Evolutionary conservation across 192 early-diverging fungal genomes (phyloP).

Genomic region (Coemansia pectinata): DNA sequence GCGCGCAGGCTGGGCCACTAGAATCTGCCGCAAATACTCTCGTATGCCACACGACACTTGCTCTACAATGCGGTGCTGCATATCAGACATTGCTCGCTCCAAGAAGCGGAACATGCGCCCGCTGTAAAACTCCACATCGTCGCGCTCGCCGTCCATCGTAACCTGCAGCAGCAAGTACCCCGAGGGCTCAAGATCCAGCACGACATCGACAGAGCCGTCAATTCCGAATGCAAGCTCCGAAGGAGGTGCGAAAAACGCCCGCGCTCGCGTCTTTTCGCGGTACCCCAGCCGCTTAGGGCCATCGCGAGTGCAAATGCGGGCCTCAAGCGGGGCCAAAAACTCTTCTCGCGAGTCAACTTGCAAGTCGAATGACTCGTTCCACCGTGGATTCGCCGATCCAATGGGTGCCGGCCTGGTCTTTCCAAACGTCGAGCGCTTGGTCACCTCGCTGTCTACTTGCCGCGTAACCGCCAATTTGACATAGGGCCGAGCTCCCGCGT

Average conservation of each 20-base stretch:
- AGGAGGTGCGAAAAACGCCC: slow-evolving; percentile 61
- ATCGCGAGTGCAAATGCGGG: slow-evolving; percentile 53
- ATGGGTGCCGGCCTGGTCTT: slow-evolving; percentile 54
- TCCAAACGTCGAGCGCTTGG: slow-evolving; percentile 60
- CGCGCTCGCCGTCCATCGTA: slow-evolving; percentile 76
- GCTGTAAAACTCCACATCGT: slow-evolving; percentile 83
- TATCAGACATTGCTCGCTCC: slow-evolving; percentile 67
- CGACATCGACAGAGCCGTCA: slow-evolving; percentile 68
- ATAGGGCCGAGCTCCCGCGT: slow-evolving; percentile 56
- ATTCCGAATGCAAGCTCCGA: slow-evolving; percentile 30
- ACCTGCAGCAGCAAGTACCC: slow-evolving; percentile 69
- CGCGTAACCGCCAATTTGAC: slow-evolving; percentile 58
- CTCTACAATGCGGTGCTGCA: slow-evolving; percentile 70
- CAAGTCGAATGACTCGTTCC: slow-evolving; percentile 78
- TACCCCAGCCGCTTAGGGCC: slow-evolving; percentile 49
- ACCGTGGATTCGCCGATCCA: slow-evolving; percentile 65
- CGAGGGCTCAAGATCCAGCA: slow-evolving; percentile 67
- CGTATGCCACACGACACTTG: slow-evolving; percentile 67
- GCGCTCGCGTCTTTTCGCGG: slow-evolving; percentile 59
- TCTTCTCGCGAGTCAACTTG: slow-evolving; percentile 54
- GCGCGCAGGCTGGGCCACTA: slow-evolving; percentile 54
- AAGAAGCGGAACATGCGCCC: slow-evolving; percentile 73
- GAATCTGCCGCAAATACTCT: slow-evolving; percentile 65
- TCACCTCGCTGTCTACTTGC: slow-evolving; percentile 48
- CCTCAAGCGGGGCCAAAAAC: slow-evolving; percentile 37